Conservation (phyloP, 495 filamentous ascomycete species). For the Tuber magnatum region DNA sequence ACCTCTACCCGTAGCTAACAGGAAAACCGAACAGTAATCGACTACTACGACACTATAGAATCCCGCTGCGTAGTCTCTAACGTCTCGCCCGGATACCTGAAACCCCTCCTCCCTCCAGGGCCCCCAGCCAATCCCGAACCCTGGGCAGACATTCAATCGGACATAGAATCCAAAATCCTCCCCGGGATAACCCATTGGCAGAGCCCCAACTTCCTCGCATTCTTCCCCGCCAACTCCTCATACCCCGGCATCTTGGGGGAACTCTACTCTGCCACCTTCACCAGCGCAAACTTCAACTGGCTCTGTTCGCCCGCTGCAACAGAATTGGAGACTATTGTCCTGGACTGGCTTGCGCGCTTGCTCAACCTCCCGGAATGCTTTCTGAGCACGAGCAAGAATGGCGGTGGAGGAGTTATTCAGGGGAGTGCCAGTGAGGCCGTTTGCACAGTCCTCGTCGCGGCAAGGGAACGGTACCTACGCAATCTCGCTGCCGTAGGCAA, state of each 20-base stretch:
- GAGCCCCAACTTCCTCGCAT: slow-evolving; percentile 92
- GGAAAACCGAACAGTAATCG: slow-evolving; percentile 52
- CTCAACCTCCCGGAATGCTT: slow-evolving; percentile 68
- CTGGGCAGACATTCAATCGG: slow-evolving; percentile 74
- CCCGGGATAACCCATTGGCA: slow-evolving; percentile 96
- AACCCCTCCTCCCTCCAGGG: slow-evolving; percentile 64
- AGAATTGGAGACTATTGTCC: slow-evolving; percentile 86
- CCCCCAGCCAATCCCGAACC: slow-evolving; percentile 67
- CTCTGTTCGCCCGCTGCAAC: slow-evolving; percentile 92
- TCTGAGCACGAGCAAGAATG: slow-evolving; percentile 62
- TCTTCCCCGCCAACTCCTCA: slow-evolving; percentile 75
- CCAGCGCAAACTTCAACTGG: slow-evolving; percentile 93
- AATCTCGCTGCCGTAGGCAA: slow-evolving; percentile 51
- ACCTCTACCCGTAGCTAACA: slow-evolving; percentile 29
- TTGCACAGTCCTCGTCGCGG: slow-evolving; percentile 79
- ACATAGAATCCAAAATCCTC: slow-evolving; percentile 82
- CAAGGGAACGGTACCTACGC: slow-evolving; percentile 69
- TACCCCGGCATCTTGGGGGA: slow-evolving; percentile 89
- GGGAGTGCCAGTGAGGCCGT: slow-evolving; percentile 86
- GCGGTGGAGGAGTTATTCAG: slow-evolving; percentile 88
- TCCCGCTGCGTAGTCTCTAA: slow-evolving; percentile 66
- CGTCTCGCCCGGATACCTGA: slow-evolving; percentile 80
- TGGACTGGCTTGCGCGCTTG: slow-evolving; percentile 82
- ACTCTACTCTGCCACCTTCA: slow-evolving; percentile 83
- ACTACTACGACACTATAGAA: slow-evolving; percentile 72